Base-by-base conservation (phyloP, 2,329 filamentous ascomycete genomes). In the Didymella segeticola region DNA sequence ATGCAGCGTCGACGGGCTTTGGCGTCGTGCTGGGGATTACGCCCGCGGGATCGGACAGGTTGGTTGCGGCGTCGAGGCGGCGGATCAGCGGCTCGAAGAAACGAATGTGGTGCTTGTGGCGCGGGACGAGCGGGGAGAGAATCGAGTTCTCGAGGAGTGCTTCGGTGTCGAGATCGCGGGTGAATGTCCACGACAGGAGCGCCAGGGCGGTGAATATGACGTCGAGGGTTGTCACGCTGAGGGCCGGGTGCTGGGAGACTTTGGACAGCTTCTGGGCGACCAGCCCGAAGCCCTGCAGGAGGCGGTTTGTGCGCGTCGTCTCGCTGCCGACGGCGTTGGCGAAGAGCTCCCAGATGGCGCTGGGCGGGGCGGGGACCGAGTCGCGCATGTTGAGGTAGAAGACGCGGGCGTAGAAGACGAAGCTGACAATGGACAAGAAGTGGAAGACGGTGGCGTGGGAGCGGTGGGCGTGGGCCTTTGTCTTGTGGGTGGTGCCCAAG, bases 141-240 rank as follows among this genome's bases (percentile, higher is more conserved):
- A 70, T 46, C 37, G 67, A 73, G 53, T 62, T 69, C 19, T 70
- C 61, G 7, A 86, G 64, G 59, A 87, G 81, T 9, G 80, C 75
- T n/a, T 74, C 70, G 0, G 80, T 76, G 59, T 84, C 79, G 3
- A 82, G 73, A 19, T 80, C 78, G 26, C 83, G 77, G 1, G 82
- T 77, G 33, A 82, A 82, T n/a, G 82, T 79, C 84, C 85, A 87
- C 2, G 82, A 51, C 1, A 83, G 79, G n/a, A 86, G 68, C 50
- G 79, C 82, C 12, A 83, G 53, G 1, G 77, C 75, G 19, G 80
- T 83, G 29, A 86, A 74, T 12, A 88, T 66, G 1, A 85, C 84
- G 68, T 89, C 86, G 70, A 80, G 81, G 5, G 81, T 83, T 0
- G 82, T 81, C 15, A 79, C 81, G 17, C 80, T 80, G 25, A 88